phyloP scores from a whole-genome alignment of 345 rosid species.

The Camelina neglecta region DNA sequence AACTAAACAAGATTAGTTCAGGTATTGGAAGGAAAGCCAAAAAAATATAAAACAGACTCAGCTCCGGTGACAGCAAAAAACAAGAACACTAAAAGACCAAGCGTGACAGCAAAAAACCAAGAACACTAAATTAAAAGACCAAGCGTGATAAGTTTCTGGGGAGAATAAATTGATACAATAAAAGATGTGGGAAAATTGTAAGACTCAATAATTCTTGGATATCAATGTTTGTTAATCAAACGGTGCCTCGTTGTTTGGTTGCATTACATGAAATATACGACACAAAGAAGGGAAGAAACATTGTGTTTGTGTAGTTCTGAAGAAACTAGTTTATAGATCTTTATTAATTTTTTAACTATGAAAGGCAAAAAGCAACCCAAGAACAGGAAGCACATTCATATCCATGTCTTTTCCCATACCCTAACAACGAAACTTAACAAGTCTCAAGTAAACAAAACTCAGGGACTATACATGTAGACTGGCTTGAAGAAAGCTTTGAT shows the following conservation, averaged over 20 bases:
- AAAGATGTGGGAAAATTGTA: background rate
- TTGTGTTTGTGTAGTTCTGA: background rate
- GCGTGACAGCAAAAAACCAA: background rate
- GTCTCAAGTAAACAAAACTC: constrained; percentile 38
- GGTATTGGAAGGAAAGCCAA: constrained; percentile 1
- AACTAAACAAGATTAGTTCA: constrained; percentile 7
- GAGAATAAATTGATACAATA: constrained; percentile 27
- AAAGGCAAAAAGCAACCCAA: constrained; percentile 35
- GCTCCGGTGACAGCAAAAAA: background rate
- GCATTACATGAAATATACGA: background rate
- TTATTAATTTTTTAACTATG: constrained; percentile 23
- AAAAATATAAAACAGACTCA: background rate
- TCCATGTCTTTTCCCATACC: constrained; percentile 37
- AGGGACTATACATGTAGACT: constrained; percentile 42
- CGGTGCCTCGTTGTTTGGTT: constrained; percentile 1
- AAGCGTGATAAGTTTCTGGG: background rate
- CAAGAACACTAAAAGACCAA: constrained; percentile 13
- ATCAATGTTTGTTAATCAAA: background rate
- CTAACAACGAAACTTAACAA: constrained; percentile 32
- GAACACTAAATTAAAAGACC: no score
- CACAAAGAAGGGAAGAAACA: background rate
- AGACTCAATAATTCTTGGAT: background rate
- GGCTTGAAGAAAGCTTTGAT: background rate
- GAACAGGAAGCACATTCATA: constrained; percentile 46
- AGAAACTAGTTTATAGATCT: constrained; percentile 11